Evolutionary conservation across 1,284 basidiomycete species (phyloP).

Genomic region (Cutaneotrichosporon sp.): DNA sequence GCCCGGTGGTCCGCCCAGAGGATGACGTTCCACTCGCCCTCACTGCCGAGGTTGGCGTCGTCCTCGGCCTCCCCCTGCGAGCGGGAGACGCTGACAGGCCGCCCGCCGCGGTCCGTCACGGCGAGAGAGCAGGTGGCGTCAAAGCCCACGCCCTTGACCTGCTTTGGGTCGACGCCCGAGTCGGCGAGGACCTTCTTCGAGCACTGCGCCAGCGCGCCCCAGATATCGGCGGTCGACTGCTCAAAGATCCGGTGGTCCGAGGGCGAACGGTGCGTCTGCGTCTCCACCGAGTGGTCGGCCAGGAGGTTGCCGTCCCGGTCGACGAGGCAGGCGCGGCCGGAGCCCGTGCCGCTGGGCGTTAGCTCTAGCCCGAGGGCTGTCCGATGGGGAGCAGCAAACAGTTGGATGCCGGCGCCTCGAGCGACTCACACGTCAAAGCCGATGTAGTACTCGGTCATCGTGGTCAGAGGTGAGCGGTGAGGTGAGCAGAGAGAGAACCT

Average conservation of each 20-base stretch:
- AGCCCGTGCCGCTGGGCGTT: conserved; percentile 76
- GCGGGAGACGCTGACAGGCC: conserved; percentile 77
- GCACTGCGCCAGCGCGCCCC: conserved; percentile 72
- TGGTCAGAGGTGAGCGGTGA: neutral
- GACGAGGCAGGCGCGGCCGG: conserved; percentile 84
- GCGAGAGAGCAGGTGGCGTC: conserved; percentile 97
- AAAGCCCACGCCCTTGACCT: conserved; percentile 88
- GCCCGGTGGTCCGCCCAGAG: conserved; percentile 91
- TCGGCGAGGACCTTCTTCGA: conserved; percentile 67
- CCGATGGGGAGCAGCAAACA: neutral
- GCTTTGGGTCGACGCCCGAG: conserved; percentile 63
- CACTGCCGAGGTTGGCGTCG: conserved; percentile 57
- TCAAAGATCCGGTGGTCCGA: conserved; percentile 92
- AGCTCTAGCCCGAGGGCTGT: conserved; percentile 14
- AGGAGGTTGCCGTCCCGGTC: conserved; percentile 72
- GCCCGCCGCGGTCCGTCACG: conserved; percentile 73
- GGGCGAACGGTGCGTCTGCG: conserved; percentile 79
- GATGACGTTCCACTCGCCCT: conserved; percentile 78
- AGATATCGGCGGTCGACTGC: conserved; percentile 72
- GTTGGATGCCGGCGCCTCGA: neutral
- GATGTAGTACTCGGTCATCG: conserved; percentile 57
- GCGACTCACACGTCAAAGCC: conserved; percentile 62
- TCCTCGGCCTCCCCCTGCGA: conserved; percentile 40
- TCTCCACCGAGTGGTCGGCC: conserved; percentile 68
- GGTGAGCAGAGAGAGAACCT: too few relatives aligned